Conservation (phyloP, 1,284 basidiomycete species). For the Apiotrichum brassicae region DNA sequence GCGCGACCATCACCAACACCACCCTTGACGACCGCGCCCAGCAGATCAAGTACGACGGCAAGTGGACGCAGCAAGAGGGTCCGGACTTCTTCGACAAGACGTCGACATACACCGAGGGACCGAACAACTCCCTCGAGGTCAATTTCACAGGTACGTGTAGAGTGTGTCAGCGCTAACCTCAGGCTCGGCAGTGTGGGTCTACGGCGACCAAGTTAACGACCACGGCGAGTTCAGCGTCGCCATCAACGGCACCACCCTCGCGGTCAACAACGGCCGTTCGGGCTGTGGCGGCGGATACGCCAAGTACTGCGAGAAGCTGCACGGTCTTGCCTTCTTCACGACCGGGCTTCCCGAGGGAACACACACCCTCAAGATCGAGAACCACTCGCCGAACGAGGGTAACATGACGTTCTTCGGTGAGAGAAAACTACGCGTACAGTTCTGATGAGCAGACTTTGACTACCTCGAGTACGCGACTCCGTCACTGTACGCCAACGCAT, state of each 20-base stretch:
- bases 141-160: constrained; percentile 30
- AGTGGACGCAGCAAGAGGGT: constrained; percentile 42
- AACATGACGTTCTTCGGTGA: constrained; percentile 44
- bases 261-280: constrained; percentile 34
- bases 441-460: constrained; percentile 40
- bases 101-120: constrained; percentile 35
- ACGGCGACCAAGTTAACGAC: constrained; percentile 48
- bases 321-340: constrained; percentile 37
- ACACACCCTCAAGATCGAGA: constrained; percentile 37
- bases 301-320: constrained; percentile 47
- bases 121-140: constrained; percentile 31
- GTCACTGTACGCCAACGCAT: constrained; percentile 8
- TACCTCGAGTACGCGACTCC: constrained; percentile 42
- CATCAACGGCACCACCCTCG: constrained; percentile 33
- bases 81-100: constrained; percentile 35
- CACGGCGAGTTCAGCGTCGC: constrained; percentile 43
- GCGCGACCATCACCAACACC: constrained; percentile 35
- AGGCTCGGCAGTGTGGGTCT: constrained; percentile 46
- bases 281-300: constrained; percentile 40
- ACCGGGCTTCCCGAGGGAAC: constrained; percentile 29
- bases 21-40: constrained; percentile 38
- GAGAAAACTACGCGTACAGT: constrained; percentile 7
- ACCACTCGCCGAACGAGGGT: constrained; percentile 28
- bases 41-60: constrained; percentile 34
- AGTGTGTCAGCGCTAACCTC: not conserved